A percentile compares a stretch with the other conserved stretches of the same genome.
Evolutionary conservation across 2,329 filamentous ascomycete genomes (phyloP).

Genomic region (Fonsecaea pedrosoi): DNA sequence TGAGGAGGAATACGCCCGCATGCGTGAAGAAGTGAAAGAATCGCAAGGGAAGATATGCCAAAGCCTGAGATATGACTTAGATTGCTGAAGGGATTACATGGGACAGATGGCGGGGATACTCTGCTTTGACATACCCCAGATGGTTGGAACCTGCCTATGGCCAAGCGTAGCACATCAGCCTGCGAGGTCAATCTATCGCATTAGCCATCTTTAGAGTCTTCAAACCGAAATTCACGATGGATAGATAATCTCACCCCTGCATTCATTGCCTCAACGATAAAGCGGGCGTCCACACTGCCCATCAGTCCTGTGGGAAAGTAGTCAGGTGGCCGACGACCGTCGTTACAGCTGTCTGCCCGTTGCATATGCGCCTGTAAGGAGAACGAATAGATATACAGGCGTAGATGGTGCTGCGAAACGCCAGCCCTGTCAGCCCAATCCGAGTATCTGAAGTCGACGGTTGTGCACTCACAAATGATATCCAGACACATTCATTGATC

Average conservation of each 20-base stretch:
- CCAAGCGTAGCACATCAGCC: conserved; percentile 25
- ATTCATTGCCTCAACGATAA: conserved; percentile 29
- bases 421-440: conserved; percentile 4
- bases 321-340: conserved; percentile 17
- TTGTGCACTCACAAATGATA: conserved; percentile 25
- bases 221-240: not conserved
- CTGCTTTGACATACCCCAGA: conserved; percentile 10
- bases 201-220: not conserved
- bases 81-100: not conserved
- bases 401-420: conserved; percentile 22
- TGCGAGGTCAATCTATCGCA: not conserved
- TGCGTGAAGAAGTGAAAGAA: conserved; percentile 28
- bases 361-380: conserved; percentile 27
- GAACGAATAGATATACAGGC: conserved; percentile 30
- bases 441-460: not conserved
- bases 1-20: conserved; percentile 28
- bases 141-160: conserved; percentile 24
- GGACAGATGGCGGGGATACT: not conserved
- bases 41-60: conserved; percentile 23
- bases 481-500: conserved; percentile 31
- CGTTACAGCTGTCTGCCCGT: conserved; percentile 18
- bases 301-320: conserved; percentile 28
- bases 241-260: conserved; percentile 17
- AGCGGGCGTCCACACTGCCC: conserved; percentile 28
- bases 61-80: conserved; percentile 18